phyloP scores from a whole-genome alignment of 1,284 basidiomycete species.

The Porodaedalea pini region DNA sequence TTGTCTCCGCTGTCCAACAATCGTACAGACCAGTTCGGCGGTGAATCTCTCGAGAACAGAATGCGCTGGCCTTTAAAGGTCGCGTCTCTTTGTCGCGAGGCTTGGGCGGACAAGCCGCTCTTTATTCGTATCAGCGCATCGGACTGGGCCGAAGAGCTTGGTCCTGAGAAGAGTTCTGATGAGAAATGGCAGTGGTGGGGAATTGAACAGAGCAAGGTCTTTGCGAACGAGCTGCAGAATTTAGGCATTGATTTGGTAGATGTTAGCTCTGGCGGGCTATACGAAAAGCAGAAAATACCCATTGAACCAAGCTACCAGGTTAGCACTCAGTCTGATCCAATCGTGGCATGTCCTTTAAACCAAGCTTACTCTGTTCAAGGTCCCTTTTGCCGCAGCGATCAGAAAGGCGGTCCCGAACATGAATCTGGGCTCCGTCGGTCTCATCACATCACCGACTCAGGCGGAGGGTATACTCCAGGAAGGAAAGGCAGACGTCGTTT shows the following conservation, averaged over 20 bases:
- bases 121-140: constrained; percentile 73
- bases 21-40: constrained; percentile 72
- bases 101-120: constrained; percentile 64
- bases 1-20: constrained; percentile 69
- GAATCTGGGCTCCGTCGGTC: constrained; percentile 64
- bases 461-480: constrained; percentile 65
- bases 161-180: constrained; percentile 54
- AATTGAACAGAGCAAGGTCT: constrained; percentile 67
- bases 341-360: too few relatives aligned
- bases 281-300: constrained; percentile 54
- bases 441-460: constrained; percentile 62
- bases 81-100: constrained; percentile 47
- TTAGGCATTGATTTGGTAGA: constrained; percentile 73
- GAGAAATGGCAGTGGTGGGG: constrained; percentile 71
- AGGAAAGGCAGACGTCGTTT: constrained; percentile 66
- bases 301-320: constrained; percentile 66
- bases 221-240: constrained; percentile 53
- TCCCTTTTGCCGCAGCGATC: constrained; percentile 66
- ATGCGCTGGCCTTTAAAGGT: constrained; percentile 64
- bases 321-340: too few relatives aligned
- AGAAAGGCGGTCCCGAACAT: constrained; percentile 60
- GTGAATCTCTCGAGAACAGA: constrained; percentile 65
- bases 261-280: constrained; percentile 68
- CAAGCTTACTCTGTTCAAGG: constrained; percentile 35
- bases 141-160: constrained; percentile 65